A percentile compares a stretch with the other conserved stretches of the same genome.
These are phyloP conservation scores for Haberlea rhodopensis DNA, from an alignment of 257 asterid genomes.

Conservation along the genomic window DNA sequence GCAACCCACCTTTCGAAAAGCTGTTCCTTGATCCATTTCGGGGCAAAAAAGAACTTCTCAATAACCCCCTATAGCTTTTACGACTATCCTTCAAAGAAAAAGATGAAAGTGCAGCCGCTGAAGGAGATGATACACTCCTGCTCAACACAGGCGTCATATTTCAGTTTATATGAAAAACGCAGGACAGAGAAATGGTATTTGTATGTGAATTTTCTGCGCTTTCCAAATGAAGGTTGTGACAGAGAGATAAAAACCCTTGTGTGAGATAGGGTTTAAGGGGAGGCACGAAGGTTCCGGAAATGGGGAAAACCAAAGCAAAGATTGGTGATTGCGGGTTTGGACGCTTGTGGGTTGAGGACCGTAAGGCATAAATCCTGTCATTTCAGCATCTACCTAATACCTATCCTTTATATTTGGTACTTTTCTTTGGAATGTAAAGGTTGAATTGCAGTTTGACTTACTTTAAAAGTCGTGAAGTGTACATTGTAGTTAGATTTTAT, in stretches of 20 bases:
- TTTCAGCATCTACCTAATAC: slow-evolving; percentile 43
- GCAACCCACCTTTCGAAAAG: slow-evolving; percentile 51
- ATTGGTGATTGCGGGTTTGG: slow-evolving; percentile 37
- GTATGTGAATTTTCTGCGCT: slow-evolving; percentile 1
- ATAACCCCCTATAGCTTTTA: slow-evolving; percentile 36
- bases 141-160: slow-evolving; percentile 82
- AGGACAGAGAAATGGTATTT: slow-evolving; percentile 23
- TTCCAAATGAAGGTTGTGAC: slow-evolving; percentile 1
- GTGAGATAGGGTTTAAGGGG: slow-evolving; percentile 54
- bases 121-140: slow-evolving; percentile 61
- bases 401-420: too few relatives aligned
- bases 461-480: too few relatives aligned
- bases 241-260: too few relatives aligned
- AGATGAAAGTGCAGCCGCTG: slow-evolving; percentile 54
- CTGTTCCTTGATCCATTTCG: slow-evolving; percentile 49
- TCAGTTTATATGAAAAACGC: slow-evolving; percentile 18
- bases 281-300: slow-evolving; percentile 75
- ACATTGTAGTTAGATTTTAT: too few relatives aligned
- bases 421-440: too few relatives aligned
- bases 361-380: slow-evolving; percentile 57
- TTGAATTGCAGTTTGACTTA: too few relatives aligned
- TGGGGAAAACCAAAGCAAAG: too few relatives aligned
- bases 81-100: slow-evolving; percentile 39
- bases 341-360: slow-evolving; percentile 33
- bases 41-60: slow-evolving; percentile 53